Conservation (phyloP, 441 rosid genomes). For the Flueggea neowawraea region DNA sequence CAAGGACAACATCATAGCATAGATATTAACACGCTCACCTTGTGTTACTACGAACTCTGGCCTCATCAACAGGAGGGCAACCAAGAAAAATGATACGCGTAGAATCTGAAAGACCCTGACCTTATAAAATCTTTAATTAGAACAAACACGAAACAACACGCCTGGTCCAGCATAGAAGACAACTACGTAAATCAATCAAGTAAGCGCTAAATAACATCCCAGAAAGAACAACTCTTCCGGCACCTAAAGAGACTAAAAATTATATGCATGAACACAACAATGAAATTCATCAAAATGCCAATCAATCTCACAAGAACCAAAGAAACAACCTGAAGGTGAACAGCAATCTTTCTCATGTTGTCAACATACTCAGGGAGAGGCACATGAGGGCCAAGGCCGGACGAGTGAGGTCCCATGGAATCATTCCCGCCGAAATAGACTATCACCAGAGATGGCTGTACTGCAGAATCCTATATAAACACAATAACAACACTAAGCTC, state of each 20-base stretch:
- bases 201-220: too few relatives aligned
- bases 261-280: not conserved
- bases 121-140: constrained; percentile 1
- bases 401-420: constrained; percentile 87
- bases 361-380: constrained; percentile 73
- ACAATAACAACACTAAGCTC: not conserved
- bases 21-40: constrained; percentile 17
- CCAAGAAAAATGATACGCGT: constrained; percentile 68
- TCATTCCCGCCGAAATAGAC: constrained; percentile 98
- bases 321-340: constrained; percentile 71
- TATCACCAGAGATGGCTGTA: constrained; percentile 78
- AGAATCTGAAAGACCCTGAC: constrained; percentile 72
- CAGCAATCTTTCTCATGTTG: constrained; percentile 81
- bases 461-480: constrained; percentile 48
- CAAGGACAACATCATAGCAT: not conserved
- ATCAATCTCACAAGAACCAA: too few relatives aligned
- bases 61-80: constrained; percentile 87
- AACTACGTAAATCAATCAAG: too few relatives aligned
- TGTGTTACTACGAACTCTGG: constrained; percentile 34
- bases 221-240: too few relatives aligned
- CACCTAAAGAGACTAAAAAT: not conserved
- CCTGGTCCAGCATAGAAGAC: not conserved
- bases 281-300: too few relatives aligned
- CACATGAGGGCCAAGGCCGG: constrained; percentile 91
- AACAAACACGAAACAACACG: not conserved